Conservation (phyloP, 148 eudicot species). For the Cornus suecica region DNA sequence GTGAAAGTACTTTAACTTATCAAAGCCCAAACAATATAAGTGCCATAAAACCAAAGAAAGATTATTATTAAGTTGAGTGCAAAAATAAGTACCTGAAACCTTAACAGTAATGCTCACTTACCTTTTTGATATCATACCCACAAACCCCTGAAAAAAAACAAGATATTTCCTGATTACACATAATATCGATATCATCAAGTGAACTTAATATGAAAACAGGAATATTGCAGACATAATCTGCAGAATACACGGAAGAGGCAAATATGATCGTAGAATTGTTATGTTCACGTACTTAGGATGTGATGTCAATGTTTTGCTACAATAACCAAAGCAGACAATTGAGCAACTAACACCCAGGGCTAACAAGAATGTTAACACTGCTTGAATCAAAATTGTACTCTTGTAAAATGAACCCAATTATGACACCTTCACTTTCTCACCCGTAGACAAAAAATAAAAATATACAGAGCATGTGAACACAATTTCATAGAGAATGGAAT, state of each 20-base stretch:
- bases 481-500: background rate
- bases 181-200: background rate
- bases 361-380: background rate
- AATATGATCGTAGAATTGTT: background rate
- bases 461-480: background rate
- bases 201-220: background rate
- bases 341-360: background rate
- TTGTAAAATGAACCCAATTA: background rate
- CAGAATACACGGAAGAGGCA: background rate
- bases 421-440: background rate
- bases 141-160: slow-evolving; percentile 60
- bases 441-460: too few relatives aligned
- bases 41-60: background rate
- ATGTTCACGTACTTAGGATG: background rate
- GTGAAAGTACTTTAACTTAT: background rate
- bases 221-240: background rate
- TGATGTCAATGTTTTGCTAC: background rate
- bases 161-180: slow-evolving; percentile 14
- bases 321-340: background rate
- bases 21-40: slow-evolving; percentile 2
- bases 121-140: slow-evolving; percentile 64
- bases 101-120: slow-evolving; percentile 15
- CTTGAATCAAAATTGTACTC: background rate
- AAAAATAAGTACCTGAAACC: slow-evolving; percentile 4
- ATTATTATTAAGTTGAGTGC: background rate